phyloP scores from a whole-genome alignment of 2,329 filamentous ascomycete species.

The Monilinia polystroma region DNA sequence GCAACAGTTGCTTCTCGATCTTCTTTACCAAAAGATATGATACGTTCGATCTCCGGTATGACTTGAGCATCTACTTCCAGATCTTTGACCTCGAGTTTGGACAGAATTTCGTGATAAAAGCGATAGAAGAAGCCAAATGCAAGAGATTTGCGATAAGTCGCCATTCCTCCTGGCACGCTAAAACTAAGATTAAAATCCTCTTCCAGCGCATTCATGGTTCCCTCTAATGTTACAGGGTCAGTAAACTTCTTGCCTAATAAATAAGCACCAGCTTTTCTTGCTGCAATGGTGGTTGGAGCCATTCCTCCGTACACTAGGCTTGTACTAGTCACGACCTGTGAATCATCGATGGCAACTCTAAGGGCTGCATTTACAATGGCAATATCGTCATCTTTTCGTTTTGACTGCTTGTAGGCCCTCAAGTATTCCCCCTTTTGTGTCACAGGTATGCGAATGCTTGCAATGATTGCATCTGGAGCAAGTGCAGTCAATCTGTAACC shows the following conservation, averaged over 20 bases:
- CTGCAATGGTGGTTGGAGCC: conserved; percentile 87
- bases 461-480: conserved; percentile 77
- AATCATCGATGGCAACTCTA: conserved; percentile 67
- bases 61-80: conserved; percentile 67
- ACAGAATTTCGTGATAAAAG: conserved; percentile 88
- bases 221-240: conserved; percentile 80
- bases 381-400: conserved; percentile 97
- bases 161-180: conserved; percentile 95
- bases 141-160: conserved; percentile 87
- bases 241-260: conserved; percentile 77
- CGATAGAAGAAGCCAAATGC: conserved; percentile 95
- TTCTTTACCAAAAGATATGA: conserved; percentile 75
- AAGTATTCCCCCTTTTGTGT: conserved; percentile 80
- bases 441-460: conserved; percentile 80
- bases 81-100: conserved; percentile 52
- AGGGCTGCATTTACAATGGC: conserved; percentile 92
- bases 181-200: conserved; percentile 86
- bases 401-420: conserved; percentile 91
- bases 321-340: conserved; percentile 68
- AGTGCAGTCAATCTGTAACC: conserved; percentile 86
- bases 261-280: conserved; percentile 73
- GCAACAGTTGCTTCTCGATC: conserved; percentile 72
- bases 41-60: conserved; percentile 79
- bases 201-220: conserved; percentile 84
- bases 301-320: conserved; percentile 92